These are phyloP conservation scores for Trichoderma reesei DNA, from an alignment of 495 filamentous ascomycete species.

Conservation along the genomic window DNA sequence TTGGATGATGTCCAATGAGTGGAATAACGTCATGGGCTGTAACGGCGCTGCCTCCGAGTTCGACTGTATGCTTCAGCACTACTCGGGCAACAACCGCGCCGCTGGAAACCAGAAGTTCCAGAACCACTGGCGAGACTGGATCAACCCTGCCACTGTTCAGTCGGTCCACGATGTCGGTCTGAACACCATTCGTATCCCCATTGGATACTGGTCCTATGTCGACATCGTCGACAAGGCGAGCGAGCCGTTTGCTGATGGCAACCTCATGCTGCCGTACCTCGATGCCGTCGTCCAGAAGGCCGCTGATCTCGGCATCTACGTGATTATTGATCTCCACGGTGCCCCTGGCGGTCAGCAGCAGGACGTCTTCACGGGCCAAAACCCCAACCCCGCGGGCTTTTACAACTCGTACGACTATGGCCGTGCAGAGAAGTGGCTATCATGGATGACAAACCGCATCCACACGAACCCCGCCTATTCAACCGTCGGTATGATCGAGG, in stretches of 20 bases:
- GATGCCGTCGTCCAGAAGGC: constrained; percentile 45
- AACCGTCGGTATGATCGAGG: constrained; percentile 49
- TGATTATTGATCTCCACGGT: constrained; percentile 28
- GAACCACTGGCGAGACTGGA: constrained; percentile 47
- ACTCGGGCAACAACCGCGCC: constrained; percentile 36
- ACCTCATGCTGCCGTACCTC: constrained; percentile 38
- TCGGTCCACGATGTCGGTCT: constrained; percentile 43
- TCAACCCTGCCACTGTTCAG: constrained; percentile 43
- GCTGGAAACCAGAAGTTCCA: constrained; percentile 41
- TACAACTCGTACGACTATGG: constrained; percentile 45
- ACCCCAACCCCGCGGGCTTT: constrained; percentile 32
- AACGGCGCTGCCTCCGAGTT: constrained; percentile 37
- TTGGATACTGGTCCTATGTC: constrained; percentile 53
- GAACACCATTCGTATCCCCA: constrained; percentile 51
- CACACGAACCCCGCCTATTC: constrained; percentile 41
- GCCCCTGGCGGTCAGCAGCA: background rate
- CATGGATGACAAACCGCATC: constrained; percentile 45
- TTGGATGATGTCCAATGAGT: constrained; percentile 40
- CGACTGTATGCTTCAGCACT: constrained; percentile 38
- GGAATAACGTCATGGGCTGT: constrained; percentile 43
- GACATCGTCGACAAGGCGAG: constrained; percentile 40
- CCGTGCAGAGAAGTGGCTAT: constrained; percentile 44
- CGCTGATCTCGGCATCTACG: constrained; percentile 43
- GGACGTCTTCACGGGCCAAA: background rate
- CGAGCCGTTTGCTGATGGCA: constrained; percentile 23